These are phyloP conservation scores for Pyrus betulifolia DNA, from an alignment of 306 rosid species.

Conservation along the genomic window DNA sequence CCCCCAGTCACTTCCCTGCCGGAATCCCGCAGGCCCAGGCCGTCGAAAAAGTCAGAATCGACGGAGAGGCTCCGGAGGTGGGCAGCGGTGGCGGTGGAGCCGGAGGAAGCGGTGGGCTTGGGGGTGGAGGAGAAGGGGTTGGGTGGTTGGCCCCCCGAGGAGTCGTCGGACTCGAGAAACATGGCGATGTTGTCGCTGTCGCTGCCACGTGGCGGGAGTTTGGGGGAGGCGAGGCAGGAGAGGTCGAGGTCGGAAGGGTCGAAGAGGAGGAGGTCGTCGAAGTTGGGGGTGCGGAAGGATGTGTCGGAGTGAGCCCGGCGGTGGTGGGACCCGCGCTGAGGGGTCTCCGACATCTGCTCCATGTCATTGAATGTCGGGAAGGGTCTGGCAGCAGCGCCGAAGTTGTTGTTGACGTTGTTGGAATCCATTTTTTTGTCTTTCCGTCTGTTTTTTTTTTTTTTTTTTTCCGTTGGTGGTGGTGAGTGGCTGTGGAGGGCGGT, in stretches of 20 bases:
- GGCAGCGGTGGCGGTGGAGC: slow-evolving; percentile 1
- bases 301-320: slow-evolving; percentile 92
- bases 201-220: neutral
- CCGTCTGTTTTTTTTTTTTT: neutral
- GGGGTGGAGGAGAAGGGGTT: slow-evolving; percentile 11
- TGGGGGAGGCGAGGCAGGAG: slow-evolving; percentile 55
- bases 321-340: slow-evolving; percentile 70
- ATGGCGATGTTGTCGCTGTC: slow-evolving; percentile 13
- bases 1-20: slow-evolving; percentile 28
- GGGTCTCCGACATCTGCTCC: slow-evolving; percentile 71
- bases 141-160: slow-evolving; percentile 20
- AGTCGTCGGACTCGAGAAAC: slow-evolving; percentile 53
- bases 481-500: neutral
- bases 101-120: slow-evolving; percentile 14
- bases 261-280: slow-evolving; percentile 85
- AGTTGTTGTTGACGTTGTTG: neutral
- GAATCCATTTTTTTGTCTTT: neutral
- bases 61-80: slow-evolving; percentile 78
- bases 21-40: slow-evolving; percentile 33
- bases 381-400: neutral
- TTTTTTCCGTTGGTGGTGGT: neutral
- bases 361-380: slow-evolving; percentile 31
- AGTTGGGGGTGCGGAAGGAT: slow-evolving; percentile 64
- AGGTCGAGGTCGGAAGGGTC: slow-evolving; percentile 89
- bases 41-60: slow-evolving; percentile 87